Evolutionary conservation across 108 stramenopile species (phyloP).

Genomic region (Cylindrotheca closterium): DNA sequence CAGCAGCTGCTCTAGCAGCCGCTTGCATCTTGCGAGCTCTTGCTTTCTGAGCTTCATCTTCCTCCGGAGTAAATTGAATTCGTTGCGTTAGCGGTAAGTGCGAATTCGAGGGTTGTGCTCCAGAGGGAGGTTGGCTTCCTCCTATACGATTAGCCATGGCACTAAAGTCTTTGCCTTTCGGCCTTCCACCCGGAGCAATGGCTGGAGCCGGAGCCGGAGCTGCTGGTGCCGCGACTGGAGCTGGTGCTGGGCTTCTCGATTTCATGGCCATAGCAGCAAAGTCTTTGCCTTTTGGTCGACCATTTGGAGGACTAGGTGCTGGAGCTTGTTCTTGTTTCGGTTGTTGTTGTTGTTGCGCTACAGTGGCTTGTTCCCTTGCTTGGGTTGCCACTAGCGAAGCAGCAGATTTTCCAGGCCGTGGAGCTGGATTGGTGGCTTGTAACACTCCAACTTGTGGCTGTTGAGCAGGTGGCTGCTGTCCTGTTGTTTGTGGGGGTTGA

Average conservation of each 20-base stretch:
- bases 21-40: slow-evolving; percentile 43
- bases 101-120: not conserved
- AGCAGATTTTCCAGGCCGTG: slow-evolving; percentile 26
- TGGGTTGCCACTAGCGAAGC: slow-evolving; percentile 22
- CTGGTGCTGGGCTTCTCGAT: slow-evolving; percentile 10
- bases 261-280: slow-evolving; percentile 67
- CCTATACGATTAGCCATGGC: slow-evolving; percentile 60
- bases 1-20: slow-evolving; percentile 49
- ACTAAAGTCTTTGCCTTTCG: slow-evolving; percentile 84
- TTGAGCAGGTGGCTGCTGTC: slow-evolving; percentile 16
- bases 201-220: slow-evolving; percentile 15
- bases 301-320: slow-evolving; percentile 6
- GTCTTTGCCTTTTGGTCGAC: slow-evolving; percentile 77
- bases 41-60: slow-evolving; percentile 16
- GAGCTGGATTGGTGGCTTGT: slow-evolving; percentile 2
- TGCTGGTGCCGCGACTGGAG: slow-evolving; percentile 19
- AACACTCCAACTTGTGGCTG: slow-evolving; percentile 6
- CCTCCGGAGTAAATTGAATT: slow-evolving; percentile 2
- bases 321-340: slow-evolving; percentile 1
- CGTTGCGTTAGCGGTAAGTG: not conserved
- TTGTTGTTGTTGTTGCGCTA: slow-evolving; percentile 9
- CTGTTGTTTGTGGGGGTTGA: slow-evolving; percentile 15
- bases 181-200: slow-evolving; percentile 26
- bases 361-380: slow-evolving; percentile 24
- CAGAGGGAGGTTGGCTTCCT: slow-evolving; percentile 3